Percentiles rank a stretch among this genome's conserved stretches.
Evolutionary conservation across 1,284 basidiomycete genomes (phyloP).

Genomic region (Ganoderma meredithae): DNA sequence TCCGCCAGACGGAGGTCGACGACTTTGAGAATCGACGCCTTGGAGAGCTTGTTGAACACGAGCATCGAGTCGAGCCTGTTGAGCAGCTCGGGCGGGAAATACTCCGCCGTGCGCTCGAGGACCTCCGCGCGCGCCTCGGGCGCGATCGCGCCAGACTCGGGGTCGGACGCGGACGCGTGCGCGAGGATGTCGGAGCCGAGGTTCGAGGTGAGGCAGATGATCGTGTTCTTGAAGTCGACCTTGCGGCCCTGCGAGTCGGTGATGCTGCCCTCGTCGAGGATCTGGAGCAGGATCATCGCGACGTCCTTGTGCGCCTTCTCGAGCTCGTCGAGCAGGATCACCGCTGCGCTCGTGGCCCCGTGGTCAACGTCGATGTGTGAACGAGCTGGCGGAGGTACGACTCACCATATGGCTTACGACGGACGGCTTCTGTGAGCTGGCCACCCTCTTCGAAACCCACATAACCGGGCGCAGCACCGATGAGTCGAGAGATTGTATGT

Average conservation of each 20-base stretch:
- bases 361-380: conserved; percentile 13
- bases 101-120: conserved; percentile 76
- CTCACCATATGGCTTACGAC: conserved; percentile 82
- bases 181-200: conserved; percentile 74
- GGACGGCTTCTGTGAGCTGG: conserved; percentile 88
- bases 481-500: conserved; percentile 89
- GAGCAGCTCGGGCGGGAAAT: conserved; percentile 91
- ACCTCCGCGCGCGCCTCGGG: conserved; percentile 71
- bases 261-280: conserved; percentile 90
- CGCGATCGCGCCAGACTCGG: conserved; percentile 70
- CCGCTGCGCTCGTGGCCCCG: conserved; percentile 53
- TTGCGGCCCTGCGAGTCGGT: conserved; percentile 83
- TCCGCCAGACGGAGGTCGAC: conserved; percentile 81
- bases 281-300: conserved; percentile 90
- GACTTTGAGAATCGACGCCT: conserved; percentile 76
- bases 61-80: conserved; percentile 90
- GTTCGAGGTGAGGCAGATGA: conserved; percentile 70
- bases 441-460: conserved; percentile 95
- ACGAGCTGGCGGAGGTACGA: conserved; percentile 17
- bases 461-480: conserved; percentile 93
- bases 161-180: conserved; percentile 68
- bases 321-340: conserved; percentile 86
- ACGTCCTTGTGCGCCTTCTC: conserved; percentile 96
- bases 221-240: conserved; percentile 86
- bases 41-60: conserved; percentile 90